Percentiles rank a stretch among this genome's conserved stretches.
Conservation (phyloP, 2,329 filamentous ascomycete species). For the Penicillium sp. region DNA sequence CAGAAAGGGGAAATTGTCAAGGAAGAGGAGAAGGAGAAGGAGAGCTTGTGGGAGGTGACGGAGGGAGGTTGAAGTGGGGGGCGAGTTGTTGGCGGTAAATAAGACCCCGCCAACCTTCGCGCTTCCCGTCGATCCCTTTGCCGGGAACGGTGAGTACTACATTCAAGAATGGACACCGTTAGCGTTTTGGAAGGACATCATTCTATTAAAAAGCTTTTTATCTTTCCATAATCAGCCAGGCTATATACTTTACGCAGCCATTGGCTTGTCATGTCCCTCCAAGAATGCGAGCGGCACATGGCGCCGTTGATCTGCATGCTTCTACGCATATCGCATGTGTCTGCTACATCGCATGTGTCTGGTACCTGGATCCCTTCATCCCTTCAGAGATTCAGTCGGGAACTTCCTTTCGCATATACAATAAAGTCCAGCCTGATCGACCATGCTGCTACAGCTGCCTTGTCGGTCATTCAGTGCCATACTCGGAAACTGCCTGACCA, state of each 20-base stretch:
- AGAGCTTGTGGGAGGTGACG: constrained; percentile 23
- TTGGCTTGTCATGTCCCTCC: not conserved
- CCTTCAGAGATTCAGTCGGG: not conserved
- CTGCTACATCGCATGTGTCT: constrained; percentile 7
- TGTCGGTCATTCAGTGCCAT: not conserved
- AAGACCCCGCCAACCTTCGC: constrained; percentile 17
- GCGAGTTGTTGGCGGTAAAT: constrained; percentile 26
- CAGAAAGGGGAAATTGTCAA: constrained; percentile 11
- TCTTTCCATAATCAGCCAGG: too few species aligned
- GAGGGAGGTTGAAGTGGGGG: constrained; percentile 16
- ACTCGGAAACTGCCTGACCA: not conserved
- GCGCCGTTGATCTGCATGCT: not conserved
- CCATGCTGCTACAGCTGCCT: not conserved
- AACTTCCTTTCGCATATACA: not conserved
- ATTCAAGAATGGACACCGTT: not conserved
- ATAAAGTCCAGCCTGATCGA: not conserved
- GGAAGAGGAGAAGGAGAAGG: constrained; percentile 9
- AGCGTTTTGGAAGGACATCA: too few species aligned
- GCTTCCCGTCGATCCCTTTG: constrained; percentile 16
- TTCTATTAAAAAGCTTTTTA: too few species aligned
- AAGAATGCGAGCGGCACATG: not conserved
- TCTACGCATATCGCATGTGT: constrained; percentile 11
- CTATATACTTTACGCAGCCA: too few species aligned
- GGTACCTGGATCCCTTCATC: not conserved
- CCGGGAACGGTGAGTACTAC: constrained; percentile 6